phyloP scores from a whole-genome alignment of 345 rosid species.

The Aquilaria yunnanensis region DNA sequence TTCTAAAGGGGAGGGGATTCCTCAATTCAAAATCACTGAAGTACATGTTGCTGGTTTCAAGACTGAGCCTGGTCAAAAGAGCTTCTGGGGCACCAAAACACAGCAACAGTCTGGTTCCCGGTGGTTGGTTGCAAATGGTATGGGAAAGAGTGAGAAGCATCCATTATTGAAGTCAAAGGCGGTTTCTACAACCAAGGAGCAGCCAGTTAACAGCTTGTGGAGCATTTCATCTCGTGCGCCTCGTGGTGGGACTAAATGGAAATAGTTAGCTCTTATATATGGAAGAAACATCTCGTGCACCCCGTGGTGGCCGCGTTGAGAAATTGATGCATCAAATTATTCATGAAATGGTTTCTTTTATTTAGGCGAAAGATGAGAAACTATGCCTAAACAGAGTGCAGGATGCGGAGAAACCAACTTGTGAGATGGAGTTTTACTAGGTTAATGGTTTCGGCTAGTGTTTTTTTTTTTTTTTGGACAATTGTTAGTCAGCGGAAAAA shows the following conservation, averaged over 20 bases:
- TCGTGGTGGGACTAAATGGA: constrained; percentile 62
- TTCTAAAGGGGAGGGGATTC: constrained; percentile 44
- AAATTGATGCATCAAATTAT: constrained; percentile 6
- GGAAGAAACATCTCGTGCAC: constrained; percentile 53
- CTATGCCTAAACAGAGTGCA: constrained; percentile 2
- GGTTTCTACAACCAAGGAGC: constrained; percentile 36
- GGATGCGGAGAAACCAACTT: not conserved
- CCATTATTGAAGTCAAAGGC: constrained; percentile 48
- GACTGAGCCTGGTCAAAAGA: constrained; percentile 57
- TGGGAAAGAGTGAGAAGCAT: constrained; percentile 81
- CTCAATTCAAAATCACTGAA: constrained; percentile 66
- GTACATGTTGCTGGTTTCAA: constrained; percentile 81
- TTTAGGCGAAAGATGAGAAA: not conserved
- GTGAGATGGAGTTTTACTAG: not conserved
- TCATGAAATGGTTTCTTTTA: not conserved
- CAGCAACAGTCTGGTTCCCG: constrained; percentile 94
- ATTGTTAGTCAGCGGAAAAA: not conserved
- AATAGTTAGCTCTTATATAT: constrained; percentile 45
- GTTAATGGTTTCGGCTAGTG: constrained; percentile 3
- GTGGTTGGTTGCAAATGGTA: constrained; percentile 89
- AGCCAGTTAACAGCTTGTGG: constrained; percentile 70
- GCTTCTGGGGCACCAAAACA: constrained; percentile 56
- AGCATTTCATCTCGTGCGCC: constrained; percentile 62
- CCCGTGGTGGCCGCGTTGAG: constrained; percentile 30
- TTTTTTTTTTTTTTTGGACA: constrained; percentile 3